These are phyloP conservation scores for Albizia julibrissin DNA, from an alignment of 306 rosid species.

Conservation along the genomic window DNA sequence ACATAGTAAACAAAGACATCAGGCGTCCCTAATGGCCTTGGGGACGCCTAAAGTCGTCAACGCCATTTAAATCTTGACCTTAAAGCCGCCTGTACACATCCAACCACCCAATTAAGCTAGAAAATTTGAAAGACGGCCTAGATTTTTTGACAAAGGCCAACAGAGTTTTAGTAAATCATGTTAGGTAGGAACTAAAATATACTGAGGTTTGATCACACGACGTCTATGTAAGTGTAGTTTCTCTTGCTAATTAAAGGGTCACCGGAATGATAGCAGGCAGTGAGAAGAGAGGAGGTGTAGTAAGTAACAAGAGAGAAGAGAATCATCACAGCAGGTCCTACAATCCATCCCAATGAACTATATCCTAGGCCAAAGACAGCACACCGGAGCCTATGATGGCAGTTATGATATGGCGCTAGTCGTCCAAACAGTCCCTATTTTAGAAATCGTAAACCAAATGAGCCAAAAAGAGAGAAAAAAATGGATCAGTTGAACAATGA, in stretches of 20 bases:
- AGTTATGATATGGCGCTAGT: slow-evolving; percentile 45
- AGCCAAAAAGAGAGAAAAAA: neutral
- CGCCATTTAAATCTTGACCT: slow-evolving; percentile 41
- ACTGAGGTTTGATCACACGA: slow-evolving; percentile 43
- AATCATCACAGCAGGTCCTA: slow-evolving; percentile 46
- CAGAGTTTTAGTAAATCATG: neutral
- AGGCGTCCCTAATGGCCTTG: too few species aligned
- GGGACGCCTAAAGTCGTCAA: too few species aligned
- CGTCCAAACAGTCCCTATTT: slow-evolving; percentile 45
- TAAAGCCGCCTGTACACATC: slow-evolving; percentile 37
- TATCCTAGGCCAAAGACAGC: slow-evolving; percentile 48
- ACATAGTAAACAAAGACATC: too few species aligned
- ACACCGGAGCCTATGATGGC: slow-evolving; percentile 57
- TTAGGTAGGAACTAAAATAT: neutral
- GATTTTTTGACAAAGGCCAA: neutral
- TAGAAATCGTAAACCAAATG: neutral
- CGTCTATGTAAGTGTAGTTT: slow-evolving; percentile 47
- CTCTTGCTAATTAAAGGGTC: slow-evolving; percentile 44
- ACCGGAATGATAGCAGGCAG: slow-evolving; percentile 41
- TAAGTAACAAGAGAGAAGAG: slow-evolving; percentile 47
- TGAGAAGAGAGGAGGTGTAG: slow-evolving; percentile 39
- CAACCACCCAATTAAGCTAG: slow-evolving; percentile 1
- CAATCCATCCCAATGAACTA: slow-evolving; percentile 59
- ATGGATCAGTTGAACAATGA: neutral
- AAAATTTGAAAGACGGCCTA: neutral